Evolutionary conservation across 306 rosid genomes (phyloP).

Genomic region (Cucurbita moschata): DNA sequence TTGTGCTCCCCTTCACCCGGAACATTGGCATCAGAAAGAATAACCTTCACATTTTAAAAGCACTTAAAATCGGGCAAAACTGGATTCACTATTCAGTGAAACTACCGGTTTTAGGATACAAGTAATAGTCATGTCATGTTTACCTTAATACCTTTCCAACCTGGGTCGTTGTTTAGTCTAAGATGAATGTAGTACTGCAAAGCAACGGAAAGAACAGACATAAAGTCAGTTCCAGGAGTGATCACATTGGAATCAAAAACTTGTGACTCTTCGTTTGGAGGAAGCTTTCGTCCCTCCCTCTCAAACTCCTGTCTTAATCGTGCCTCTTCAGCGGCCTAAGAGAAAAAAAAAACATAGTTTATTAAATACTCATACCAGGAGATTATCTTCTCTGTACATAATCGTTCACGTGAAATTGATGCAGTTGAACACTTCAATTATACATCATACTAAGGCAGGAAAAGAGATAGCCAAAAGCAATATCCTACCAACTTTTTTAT

Average conservation of each 20-base stretch:
- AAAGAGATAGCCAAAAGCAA: neutral
- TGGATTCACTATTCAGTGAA: neutral
- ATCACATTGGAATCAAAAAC: slow-evolving; percentile 81
- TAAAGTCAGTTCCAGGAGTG: slow-evolving; percentile 95
- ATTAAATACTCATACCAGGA: neutral
- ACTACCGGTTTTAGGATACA: neutral
- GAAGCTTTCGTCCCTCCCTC: slow-evolving; percentile 92
- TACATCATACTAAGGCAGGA: neutral
- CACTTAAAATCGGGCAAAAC: neutral
- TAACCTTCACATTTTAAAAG: slow-evolving; percentile 41
- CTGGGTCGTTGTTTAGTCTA: slow-evolving; percentile 89
- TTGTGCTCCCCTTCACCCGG: slow-evolving; percentile 99
- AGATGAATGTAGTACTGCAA: slow-evolving; percentile 95
- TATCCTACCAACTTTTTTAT: neutral
- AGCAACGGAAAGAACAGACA: slow-evolving; percentile 81
- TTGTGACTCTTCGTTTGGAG: slow-evolving; percentile 61
- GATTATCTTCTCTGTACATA: neutral
- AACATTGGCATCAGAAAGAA: slow-evolving; percentile 98
- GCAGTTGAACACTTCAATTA: neutral
- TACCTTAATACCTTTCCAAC: slow-evolving; percentile 89
- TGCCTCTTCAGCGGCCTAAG: slow-evolving; percentile 79
- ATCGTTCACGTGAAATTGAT: neutral
- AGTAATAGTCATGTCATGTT: neutral
- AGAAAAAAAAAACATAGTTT: neutral
- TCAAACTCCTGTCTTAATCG: slow-evolving; percentile 83